Conservation (phyloP, 352 stramenopile genomes). For the Albugo laibachii region DNA sequence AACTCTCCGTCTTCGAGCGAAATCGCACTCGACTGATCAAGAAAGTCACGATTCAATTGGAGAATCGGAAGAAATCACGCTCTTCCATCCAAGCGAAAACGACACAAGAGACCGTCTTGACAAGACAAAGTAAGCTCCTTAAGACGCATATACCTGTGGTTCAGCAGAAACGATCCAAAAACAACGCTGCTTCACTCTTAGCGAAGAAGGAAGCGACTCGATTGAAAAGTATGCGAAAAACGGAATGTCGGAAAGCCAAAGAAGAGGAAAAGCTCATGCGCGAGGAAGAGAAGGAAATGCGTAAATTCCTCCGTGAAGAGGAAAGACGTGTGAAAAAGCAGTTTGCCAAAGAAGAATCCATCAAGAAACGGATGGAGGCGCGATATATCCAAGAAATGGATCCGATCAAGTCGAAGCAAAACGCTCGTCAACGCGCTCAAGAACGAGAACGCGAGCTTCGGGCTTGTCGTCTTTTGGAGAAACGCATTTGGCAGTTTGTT, state of each 20-base stretch:
- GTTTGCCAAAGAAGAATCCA: not conserved
- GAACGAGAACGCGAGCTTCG: constrained; percentile 30
- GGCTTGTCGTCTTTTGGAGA: constrained; percentile 26
- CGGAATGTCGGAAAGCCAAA: constrained; percentile 25
- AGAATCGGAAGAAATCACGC: constrained; percentile 30
- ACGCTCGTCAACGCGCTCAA: constrained; percentile 27
- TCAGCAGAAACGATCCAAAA: constrained; percentile 29
- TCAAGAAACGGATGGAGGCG: not conserved
- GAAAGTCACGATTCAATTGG: constrained; percentile 14
- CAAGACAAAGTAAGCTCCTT: too few relatives aligned
- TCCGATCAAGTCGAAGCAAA: constrained; percentile 32
- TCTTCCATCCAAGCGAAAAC: constrained; percentile 59
- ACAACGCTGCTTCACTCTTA: constrained; percentile 45
- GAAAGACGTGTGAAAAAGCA: constrained; percentile 47
- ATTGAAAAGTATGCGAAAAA: constrained; percentile 39
- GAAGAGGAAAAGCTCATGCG: constrained; percentile 46
- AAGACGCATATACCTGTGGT: too few relatives aligned
- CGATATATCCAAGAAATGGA: constrained; percentile 25
- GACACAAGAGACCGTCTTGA: constrained; percentile 23
- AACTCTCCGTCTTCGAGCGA: constrained; percentile 33
- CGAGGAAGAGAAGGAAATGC: constrained; percentile 52
- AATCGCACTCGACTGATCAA: constrained; percentile 27
- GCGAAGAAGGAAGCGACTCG: constrained; percentile 40
- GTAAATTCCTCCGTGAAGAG: constrained; percentile 41
- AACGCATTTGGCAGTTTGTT: constrained; percentile 27